Base-by-base conservation (phyloP, 2,329 filamentous ascomycete species). In the Penicillium sp. region DNA sequence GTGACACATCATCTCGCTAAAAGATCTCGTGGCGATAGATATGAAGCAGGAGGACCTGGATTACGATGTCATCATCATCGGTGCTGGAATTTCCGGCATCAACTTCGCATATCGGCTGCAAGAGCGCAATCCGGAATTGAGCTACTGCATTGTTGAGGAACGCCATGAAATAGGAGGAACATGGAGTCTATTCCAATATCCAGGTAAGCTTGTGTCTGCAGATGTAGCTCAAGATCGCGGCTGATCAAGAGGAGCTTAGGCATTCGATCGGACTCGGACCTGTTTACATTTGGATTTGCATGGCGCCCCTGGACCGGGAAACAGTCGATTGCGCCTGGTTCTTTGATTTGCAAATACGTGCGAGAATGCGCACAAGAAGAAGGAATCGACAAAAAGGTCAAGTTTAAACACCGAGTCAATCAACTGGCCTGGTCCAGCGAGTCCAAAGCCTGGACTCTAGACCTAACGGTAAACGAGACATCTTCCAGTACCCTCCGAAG, bases 141-240 rank as follows among this genome's bases (percentile, higher is more conserved):
- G 70, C 2, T 91, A 88, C 65, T 78, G 81, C 10, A 82, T 93
- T 21, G 78, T 92, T 15, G 89, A 93, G 68, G 79, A 78, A 1
- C 84, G 89, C 27, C 75, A 80, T 44, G 74, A 77, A 21, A 76
- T 92, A 5, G 89, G 89, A 1, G 89, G 89, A 1, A 93, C 89
- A 0, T 92, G 89, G 89, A 85, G 87, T 62, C 73, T 91, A 2
- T 93, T 91, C 75, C 82, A 79, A 32, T 93, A 91, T 60, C 89
- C 88, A 0, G 87, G 33, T 36, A 36, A 36, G 17, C n/a, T n/a
- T n/a, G n/a, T n/a, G n/a, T n/a, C n/a, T n/a, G n/a, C n/a, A n/a
- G n/a, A n/a, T n/a, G n/a, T n/a, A n/a, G n/a, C n/a, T n/a, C n/a
- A n/a, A n/a, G n/a, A n/a, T n/a, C n/a, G n/a, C n/a, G n/a, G n/a